Percentiles rank a stretch among this genome's conserved stretches.
phyloP scores from a whole-genome alignment of 1,284 basidiomycete species.

The Thelephora terrestris region DNA sequence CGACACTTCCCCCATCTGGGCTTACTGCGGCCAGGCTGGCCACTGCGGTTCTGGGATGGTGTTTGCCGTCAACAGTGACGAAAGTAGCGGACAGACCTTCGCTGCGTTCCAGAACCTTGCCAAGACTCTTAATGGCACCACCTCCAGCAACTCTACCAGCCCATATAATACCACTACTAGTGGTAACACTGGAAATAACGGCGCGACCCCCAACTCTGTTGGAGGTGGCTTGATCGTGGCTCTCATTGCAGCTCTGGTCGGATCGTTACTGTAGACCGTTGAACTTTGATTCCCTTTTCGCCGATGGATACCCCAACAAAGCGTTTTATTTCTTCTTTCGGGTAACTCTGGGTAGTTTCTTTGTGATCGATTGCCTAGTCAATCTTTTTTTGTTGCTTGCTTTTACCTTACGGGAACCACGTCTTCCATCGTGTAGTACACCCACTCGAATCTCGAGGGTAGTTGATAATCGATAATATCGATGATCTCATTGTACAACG shows the following conservation, averaged over 20 bases:
- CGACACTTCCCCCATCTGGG: conserved; percentile 39
- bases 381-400: too few species aligned
- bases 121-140: conserved; percentile 24
- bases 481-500: too few species aligned
- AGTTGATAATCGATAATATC: too few species aligned
- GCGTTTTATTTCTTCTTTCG: too few species aligned
- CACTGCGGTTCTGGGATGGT: conserved; percentile 37
- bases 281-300: too few species aligned
- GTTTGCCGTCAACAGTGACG: conserved; percentile 32
- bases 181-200: background rate
- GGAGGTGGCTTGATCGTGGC: background rate
- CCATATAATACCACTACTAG: background rate
- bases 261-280: background rate
- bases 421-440: too few species aligned
- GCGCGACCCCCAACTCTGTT: background rate
- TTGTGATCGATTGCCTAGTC: too few species aligned
- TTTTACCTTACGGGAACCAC: too few species aligned
- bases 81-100: conserved; percentile 30
- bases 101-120: conserved; percentile 30
- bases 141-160: conserved; percentile 9
- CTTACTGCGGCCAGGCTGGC: conserved; percentile 28
- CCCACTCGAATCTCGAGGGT: too few species aligned
- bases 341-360: too few species aligned
- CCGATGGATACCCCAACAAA: too few species aligned
- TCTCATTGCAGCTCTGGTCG: background rate